Conservation (phyloP, 495 filamentous ascomycete species). For the Talaromyces wortmannii region DNA sequence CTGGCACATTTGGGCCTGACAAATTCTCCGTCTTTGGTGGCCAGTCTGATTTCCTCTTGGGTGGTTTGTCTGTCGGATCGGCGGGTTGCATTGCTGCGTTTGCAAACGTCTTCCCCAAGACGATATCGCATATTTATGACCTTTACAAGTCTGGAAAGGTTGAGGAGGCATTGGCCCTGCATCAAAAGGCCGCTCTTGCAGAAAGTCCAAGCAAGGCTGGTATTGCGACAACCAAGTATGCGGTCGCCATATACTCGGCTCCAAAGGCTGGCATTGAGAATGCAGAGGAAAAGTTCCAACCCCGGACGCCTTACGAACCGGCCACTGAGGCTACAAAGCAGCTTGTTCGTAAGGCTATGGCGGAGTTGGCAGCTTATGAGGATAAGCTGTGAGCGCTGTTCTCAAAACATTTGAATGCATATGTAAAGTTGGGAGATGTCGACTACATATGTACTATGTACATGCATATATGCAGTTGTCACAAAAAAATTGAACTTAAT, state of each 20-base stretch:
- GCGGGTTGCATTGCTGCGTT: conserved; percentile 63
- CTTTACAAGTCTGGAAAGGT: conserved; percentile 41
- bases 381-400: conserved; percentile 9
- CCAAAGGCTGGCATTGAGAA: conserved; percentile 48
- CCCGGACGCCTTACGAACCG: conserved; percentile 52
- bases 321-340: conserved; percentile 40
- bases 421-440: too few species aligned
- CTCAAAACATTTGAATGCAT: not conserved
- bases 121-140: conserved; percentile 44
- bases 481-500: too few species aligned
- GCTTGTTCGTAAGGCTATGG: conserved; percentile 40
- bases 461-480: too few species aligned
- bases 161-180: conserved; percentile 48
- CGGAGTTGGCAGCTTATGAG: conserved; percentile 40
- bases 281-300: conserved; percentile 46
- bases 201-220: conserved; percentile 55
- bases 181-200: conserved; percentile 41
- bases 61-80: conserved; percentile 41
- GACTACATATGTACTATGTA: too few species aligned
- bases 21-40: conserved; percentile 62
- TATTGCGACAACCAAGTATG: conserved; percentile 61
- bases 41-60: conserved; percentile 64
- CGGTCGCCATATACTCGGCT: conserved; percentile 47
- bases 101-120: conserved; percentile 58
- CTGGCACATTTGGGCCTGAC: conserved; percentile 44